phyloP scores from a whole-genome alignment of 2,329 filamentous ascomycete genomes.

The Cordyceps militaris region DNA sequence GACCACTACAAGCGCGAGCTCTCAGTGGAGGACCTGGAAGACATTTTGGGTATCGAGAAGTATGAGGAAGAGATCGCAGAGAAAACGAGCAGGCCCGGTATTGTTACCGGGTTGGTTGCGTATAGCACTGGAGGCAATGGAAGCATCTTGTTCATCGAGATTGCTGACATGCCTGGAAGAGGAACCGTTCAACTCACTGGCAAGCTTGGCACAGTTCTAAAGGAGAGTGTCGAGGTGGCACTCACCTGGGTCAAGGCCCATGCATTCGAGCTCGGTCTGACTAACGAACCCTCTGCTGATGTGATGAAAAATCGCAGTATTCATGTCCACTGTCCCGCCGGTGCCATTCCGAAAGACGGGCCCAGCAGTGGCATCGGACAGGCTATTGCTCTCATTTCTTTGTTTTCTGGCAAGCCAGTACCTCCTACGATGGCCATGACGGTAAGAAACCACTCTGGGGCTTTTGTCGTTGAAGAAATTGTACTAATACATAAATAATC shows the following conservation, averaged over 20 bases:
- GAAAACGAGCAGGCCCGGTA: conserved; percentile 72
- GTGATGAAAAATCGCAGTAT: conserved; percentile 94
- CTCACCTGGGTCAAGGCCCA: conserved; percentile 96
- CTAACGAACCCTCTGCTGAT: conserved; percentile 72
- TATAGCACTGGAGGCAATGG: conserved; percentile 91
- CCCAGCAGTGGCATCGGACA: conserved; percentile 85
- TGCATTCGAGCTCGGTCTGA: conserved; percentile 82
- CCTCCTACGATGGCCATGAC: conserved; percentile 96
- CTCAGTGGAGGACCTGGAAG: conserved; percentile 73
- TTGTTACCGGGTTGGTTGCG: conserved; percentile 92
- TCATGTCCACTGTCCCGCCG: conserved; percentile 92
- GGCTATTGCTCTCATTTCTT: conserved; percentile 82
- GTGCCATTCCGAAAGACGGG: conserved; percentile 91
- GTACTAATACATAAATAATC: conserved; percentile 20
- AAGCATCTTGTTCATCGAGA: conserved; percentile 96
- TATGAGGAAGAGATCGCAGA: conserved; percentile 96
- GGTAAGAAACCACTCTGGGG: conserved; percentile 36
- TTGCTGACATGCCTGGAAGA: conserved; percentile 91
- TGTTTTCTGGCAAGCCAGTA: conserved; percentile 80
- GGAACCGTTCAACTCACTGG: conserved; percentile 92
- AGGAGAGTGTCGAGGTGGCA: conserved; percentile 94
- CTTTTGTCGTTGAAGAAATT: conserved; percentile 10
- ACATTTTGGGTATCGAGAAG: conserved; percentile 84
- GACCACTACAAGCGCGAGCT: conserved; percentile 68
- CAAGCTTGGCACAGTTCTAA: conserved; percentile 92